Evolutionary conservation across 257 asterid species (phyloP).

Genomic region (Gardenia jasminoides): DNA sequence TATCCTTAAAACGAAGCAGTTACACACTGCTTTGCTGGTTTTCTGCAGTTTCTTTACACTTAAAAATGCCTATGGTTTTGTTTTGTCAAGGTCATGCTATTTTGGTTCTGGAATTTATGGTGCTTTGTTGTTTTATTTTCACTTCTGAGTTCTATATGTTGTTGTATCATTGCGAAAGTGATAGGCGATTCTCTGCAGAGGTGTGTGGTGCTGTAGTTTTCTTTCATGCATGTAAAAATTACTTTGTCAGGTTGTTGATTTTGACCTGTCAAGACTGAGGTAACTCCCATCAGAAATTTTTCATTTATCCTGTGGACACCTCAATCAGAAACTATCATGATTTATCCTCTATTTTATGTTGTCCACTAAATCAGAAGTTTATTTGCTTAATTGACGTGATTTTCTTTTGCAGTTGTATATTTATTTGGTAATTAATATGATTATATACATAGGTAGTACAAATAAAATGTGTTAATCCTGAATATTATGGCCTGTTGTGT

Average conservation of each 20-base stretch:
- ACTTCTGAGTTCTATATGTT: conserved; percentile 7
- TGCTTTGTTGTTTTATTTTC: conserved; percentile 5
- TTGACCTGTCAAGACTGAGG: not conserved
- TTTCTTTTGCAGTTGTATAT: not conserved
- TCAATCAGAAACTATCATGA: not conserved
- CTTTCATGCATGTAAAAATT: not conserved
- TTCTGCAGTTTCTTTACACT: not conserved
- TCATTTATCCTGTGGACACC: not conserved
- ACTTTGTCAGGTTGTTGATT: not conserved
- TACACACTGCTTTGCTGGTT: not conserved
- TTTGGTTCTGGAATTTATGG: not conserved
- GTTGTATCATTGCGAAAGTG: not conserved
- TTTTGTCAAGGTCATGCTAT: not conserved
- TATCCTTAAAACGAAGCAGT: not conserved
- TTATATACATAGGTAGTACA: not conserved
- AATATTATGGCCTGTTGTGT: not conserved
- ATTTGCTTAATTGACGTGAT: not conserved
- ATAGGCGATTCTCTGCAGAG: not conserved
- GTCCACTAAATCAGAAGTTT: not conserved
- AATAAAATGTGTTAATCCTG: not conserved
- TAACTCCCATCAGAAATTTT: not conserved
- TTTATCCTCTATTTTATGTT: not conserved
- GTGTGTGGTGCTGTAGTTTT: not conserved
- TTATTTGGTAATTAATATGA: not conserved
- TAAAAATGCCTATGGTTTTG: not conserved